Evolutionary conservation across 345 rosid species (phyloP), one percentile per base, ranked within the genome.

Genomic region (Lepidium sativum): DNA sequence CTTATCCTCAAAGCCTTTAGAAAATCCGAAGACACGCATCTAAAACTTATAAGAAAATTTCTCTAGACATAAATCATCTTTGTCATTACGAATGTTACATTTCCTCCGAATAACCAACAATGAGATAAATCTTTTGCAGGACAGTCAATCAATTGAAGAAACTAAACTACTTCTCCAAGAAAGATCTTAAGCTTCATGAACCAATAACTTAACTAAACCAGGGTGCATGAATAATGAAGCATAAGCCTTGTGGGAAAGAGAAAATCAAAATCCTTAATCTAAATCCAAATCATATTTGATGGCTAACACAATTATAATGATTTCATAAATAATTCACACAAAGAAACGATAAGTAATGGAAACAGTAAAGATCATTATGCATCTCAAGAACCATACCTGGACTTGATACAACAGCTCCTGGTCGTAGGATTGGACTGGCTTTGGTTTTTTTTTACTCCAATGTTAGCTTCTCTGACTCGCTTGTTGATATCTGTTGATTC

Each of bases 341-440:
- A 23, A 8, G n/a, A 2, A 29, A 31, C 21, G 23, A 31, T 52
- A 17, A 7, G 31, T 2, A 14, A 51, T 3, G 16, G 13, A 25
- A 23, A 45, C 51, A 44, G 8, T 20, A 25, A 35, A 55, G 21
- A n/a, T 34, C 1, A 9, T 2, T 4, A 33, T 27, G 13, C 3
- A 20, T 17, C 39, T 54, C 13, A 4, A 20, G 14, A 42, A 43
- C 27, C 41, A 29, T 63, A 71, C 75, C 69, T n/a, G 75, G 75
- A 39, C 75, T 71, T 38, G 75, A 71, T 29, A 71, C 53, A 63
- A 71, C 70, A 31, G 75, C 75, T 6, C 75, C 70, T 31, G 75
- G 75, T 4, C 75, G 75, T 5, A 71, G 4, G 15, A 56, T 59
- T 9, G 65, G 70, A 32, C 70, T 71, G 27, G 59, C 21, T 64